Percentiles rank a stretch among this genome's conserved stretches.
Conservation (phyloP, 441 rosid genomes). For the Aleurites moluccanus region DNA sequence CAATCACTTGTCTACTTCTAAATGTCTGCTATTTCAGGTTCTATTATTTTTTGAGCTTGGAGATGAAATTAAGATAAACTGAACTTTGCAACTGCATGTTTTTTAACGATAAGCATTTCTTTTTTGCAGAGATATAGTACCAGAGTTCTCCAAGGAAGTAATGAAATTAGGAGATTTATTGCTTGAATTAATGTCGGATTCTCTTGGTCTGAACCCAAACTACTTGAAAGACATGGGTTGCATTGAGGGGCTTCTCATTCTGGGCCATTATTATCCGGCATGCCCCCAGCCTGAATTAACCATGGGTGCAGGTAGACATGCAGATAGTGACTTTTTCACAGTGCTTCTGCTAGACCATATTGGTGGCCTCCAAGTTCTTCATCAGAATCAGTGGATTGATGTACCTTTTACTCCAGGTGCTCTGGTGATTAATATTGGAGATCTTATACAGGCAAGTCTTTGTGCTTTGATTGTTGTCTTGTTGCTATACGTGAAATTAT, state of each 20-base stretch:
- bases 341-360: slow-evolving; percentile 57
- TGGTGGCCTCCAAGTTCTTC: slow-evolving; percentile 64
- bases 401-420: slow-evolving; percentile 49
- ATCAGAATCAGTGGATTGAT: slow-evolving; percentile 47
- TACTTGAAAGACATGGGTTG: slow-evolving; percentile 47
- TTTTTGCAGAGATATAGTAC: slow-evolving; percentile 40
- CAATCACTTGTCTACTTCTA: too few species aligned
- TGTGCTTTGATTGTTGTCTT: too few species aligned
- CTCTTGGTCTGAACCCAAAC: slow-evolving; percentile 48
- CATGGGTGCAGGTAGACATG: slow-evolving; percentile 40
- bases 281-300: slow-evolving; percentile 60
- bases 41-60: background rate
- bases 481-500: too few species aligned
- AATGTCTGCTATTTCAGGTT: background rate
- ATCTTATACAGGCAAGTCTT: slow-evolving; percentile 46
- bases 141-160: slow-evolving; percentile 41
- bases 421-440: slow-evolving; percentile 51
- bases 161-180: slow-evolving; percentile 33
- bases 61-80: background rate
- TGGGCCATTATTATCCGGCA: slow-evolving; percentile 54
- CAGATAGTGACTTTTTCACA: slow-evolving; percentile 47
- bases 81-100: background rate
- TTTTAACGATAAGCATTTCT: too few species aligned
- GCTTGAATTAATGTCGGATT: slow-evolving; percentile 51
- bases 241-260: slow-evolving; percentile 27